Conservation (phyloP, 257 asterid genomes). For the Penstemon davidsonii region DNA sequence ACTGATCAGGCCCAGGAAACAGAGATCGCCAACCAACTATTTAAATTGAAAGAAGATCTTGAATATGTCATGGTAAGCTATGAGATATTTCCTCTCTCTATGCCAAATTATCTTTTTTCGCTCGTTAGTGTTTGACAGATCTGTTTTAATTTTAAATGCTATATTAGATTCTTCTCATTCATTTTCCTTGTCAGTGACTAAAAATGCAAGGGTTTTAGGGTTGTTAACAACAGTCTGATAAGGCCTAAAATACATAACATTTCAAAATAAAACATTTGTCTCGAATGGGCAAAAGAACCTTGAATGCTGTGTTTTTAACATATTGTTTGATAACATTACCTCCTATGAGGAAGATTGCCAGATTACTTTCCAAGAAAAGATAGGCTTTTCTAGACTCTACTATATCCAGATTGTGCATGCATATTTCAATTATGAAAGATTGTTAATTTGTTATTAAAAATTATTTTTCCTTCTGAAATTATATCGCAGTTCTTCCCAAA, state of each 20-base stretch:
- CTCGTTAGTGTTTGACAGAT: neutral
- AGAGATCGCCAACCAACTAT: constrained; percentile 64
- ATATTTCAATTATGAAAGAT: neutral
- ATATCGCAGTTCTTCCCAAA: constrained; percentile 91
- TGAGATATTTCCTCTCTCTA: constrained; percentile 11
- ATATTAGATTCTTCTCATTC: neutral
- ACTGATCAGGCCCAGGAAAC: constrained; percentile 64
- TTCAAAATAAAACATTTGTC: constrained; percentile 2
- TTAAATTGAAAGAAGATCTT: constrained; percentile 84
- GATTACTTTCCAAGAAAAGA: constrained; percentile 9
- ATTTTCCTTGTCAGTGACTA: neutral
- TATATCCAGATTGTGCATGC: constrained; percentile 21
- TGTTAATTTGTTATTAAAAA: neutral
- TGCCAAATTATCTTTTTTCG: neutral
- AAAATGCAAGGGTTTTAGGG: neutral
- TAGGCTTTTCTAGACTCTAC: constrained; percentile 9
- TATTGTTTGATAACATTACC: neutral
- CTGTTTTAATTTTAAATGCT: constrained; percentile 25
- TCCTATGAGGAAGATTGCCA: neutral
- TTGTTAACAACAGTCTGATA: neutral
- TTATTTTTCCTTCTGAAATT: constrained; percentile 22
- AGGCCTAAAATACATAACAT: neutral
- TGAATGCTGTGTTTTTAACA: neutral
- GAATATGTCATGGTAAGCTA: constrained; percentile 83
- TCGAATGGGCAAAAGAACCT: neutral